Conservation (phyloP, 768 basidiomycete genomes). For the Termitomyces eurrhizus region DNA sequence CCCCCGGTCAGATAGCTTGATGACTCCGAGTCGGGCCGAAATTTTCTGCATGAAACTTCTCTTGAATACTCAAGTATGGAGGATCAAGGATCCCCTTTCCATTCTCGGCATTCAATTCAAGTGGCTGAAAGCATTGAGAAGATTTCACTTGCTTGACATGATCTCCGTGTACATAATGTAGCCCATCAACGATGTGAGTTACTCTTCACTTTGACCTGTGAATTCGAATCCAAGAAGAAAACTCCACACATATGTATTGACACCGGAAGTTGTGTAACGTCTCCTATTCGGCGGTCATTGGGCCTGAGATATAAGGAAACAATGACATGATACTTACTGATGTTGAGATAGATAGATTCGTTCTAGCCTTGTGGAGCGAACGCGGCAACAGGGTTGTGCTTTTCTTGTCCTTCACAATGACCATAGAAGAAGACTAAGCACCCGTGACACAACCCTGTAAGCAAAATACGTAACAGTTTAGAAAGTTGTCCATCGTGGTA, state of each 20-base stretch:
- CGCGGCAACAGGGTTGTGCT: neutral
- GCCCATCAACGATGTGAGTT: neutral
- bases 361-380: neutral
- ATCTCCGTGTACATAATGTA: neutral
- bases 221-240: neutral
- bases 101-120: neutral
- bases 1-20: neutral
- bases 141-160: neutral
- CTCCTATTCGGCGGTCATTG: neutral
- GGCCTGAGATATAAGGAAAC: neutral
- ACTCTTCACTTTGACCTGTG: neutral
- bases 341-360: neutral
- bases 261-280: neutral
- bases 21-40: slow-evolving; percentile 1
- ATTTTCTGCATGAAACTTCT: neutral
- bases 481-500: slow-evolving; percentile 1
- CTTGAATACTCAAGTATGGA: neutral
- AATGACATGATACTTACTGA: neutral
- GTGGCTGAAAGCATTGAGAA: neutral
- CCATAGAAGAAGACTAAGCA: neutral
- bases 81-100: neutral
- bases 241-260: neutral
- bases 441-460: neutral
- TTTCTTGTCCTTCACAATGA: slow-evolving; percentile 1
- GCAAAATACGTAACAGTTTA: neutral